Conservation (phyloP, 2,329 filamentous ascomycete genomes). For the Colletotrichum abscissum region DNA sequence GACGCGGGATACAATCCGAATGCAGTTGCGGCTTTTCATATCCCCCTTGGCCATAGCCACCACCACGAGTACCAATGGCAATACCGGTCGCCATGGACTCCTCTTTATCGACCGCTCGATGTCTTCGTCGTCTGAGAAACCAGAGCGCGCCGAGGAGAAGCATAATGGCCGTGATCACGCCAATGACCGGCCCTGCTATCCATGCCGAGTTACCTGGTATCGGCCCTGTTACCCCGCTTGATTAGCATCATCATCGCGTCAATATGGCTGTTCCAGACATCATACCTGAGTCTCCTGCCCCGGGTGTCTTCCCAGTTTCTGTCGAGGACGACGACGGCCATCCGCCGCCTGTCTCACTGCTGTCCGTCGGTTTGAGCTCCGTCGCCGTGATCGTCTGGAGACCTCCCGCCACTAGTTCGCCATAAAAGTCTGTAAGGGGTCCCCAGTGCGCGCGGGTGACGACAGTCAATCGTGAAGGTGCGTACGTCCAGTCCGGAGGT, state of each 20-base stretch:
- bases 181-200: background rate
- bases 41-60: background rate
- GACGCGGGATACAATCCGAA: background rate
- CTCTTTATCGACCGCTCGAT: background rate
- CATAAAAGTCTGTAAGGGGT: background rate
- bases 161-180: background rate
- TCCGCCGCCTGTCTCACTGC: background rate
- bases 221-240: background rate
- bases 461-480: background rate
- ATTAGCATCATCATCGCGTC: background rate
- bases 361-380: background rate
- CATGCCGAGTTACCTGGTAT: background rate
- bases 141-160: background rate
- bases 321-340: too few species aligned
- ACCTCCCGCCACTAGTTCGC: background rate
- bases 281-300: background rate
- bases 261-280: background rate
- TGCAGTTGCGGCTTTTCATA: slow-evolving; percentile 7
- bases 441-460: background rate
- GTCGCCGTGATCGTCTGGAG: background rate
- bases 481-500: background rate
- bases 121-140: background rate
- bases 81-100: background rate
- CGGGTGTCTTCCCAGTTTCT: background rate
- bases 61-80: background rate